phyloP scores from a whole-genome alignment of 495 filamentous ascomycete genomes.

The Aspergillus olivimuriae region DNA sequence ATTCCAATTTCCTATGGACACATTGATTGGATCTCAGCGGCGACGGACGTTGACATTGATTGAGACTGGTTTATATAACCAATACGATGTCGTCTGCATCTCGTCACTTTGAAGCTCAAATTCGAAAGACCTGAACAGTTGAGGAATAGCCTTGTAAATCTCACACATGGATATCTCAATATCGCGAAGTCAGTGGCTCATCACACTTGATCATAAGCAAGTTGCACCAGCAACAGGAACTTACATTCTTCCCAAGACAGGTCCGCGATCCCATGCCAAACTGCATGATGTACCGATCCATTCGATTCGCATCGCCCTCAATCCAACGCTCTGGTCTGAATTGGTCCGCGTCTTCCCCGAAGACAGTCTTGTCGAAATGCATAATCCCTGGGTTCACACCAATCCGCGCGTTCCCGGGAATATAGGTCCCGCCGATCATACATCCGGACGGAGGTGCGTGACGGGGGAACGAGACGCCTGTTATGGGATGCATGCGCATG shows the following conservation, averaged over 20 bases:
- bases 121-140: conserved; percentile 10
- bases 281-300: conserved; percentile 13
- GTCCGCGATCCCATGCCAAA: conserved; percentile 15
- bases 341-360: conserved; percentile 41
- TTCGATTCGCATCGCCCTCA: conserved; percentile 25
- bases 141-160: conserved; percentile 16
- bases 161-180: conserved; percentile 12
- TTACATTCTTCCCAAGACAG: conserved; percentile 16
- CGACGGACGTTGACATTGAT: background rate
- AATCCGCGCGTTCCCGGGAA: conserved; percentile 16
- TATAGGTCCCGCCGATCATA: conserved; percentile 11
- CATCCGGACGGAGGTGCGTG: conserved; percentile 11
- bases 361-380: conserved; percentile 31
- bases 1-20: too few species aligned
- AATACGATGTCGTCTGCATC: background rate
- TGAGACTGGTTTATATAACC: background rate
- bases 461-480: conserved; percentile 17
- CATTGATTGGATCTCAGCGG: too few species aligned
- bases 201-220: background rate
- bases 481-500: conserved; percentile 18
- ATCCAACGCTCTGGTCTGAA: conserved; percentile 52
- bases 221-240: background rate
- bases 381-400: conserved; percentile 24
- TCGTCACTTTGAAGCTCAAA: background rate
- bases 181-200: background rate